Conservation (phyloP, 2,329 filamentous ascomycete genomes). For the Aureobasidium vineae region DNA sequence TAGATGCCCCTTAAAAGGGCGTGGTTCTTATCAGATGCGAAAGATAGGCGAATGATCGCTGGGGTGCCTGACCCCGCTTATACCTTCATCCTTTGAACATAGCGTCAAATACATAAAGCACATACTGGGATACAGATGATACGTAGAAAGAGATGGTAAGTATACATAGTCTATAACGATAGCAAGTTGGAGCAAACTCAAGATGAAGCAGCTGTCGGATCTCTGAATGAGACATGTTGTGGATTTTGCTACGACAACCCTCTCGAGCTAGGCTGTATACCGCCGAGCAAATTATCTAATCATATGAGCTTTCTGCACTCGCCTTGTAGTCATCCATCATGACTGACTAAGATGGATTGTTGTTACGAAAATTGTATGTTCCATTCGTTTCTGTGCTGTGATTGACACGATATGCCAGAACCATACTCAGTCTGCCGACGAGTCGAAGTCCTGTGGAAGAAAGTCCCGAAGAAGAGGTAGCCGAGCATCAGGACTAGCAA, state of each 20-base stretch:
- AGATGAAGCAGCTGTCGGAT: neutral
- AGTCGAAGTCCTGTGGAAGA: neutral
- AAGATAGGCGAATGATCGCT: neutral
- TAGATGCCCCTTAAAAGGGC: too few relatives aligned
- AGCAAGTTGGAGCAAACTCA: neutral
- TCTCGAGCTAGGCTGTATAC: neutral
- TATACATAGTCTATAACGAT: neutral
- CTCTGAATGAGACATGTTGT: too few relatives aligned
- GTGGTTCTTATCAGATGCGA: neutral
- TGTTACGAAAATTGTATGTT: neutral
- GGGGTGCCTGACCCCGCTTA: neutral
- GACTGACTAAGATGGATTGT: neutral
- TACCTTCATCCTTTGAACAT: neutral
- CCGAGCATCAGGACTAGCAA: neutral
- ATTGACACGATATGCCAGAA: too few relatives aligned
- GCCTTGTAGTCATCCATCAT: accelerated
- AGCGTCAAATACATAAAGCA: too few relatives aligned
- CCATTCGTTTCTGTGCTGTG: neutral
- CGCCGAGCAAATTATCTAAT: neutral
- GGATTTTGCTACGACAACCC: too few relatives aligned
- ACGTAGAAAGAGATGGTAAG: too few relatives aligned
- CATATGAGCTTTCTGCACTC: too few relatives aligned
- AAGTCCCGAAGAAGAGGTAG: neutral
- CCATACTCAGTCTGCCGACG: neutral
- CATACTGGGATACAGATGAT: too few relatives aligned